Evolutionary conservation across 495 filamentous ascomycete genomes (phyloP), one percentile per base, ranked within the genome.

Genomic region (Aspergillus nidulans): DNA sequence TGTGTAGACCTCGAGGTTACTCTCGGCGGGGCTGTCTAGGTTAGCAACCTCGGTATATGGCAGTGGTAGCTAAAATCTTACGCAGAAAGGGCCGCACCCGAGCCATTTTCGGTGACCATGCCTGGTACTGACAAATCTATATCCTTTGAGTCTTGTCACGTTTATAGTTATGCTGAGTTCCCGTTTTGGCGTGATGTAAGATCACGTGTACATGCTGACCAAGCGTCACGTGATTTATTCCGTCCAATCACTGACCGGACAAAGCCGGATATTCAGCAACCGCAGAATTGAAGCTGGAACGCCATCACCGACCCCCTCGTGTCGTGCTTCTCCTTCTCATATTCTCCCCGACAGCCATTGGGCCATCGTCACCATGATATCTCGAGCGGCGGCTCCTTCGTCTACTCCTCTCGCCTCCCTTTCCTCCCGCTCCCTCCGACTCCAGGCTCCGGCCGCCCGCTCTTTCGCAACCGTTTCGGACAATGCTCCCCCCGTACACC

Each of bases 401-500:
- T 61, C 73, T 62, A 68, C 72, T 57, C 63, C 80, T 63, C 70
- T 85, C 63, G 73, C 77, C 61, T 58, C 73, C 56, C 68, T 83
- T 64, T 77, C 81, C 54, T 73, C 81, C 65, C 80, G 80, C 60
- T 73, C 81, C 58, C 75, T 83, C 51, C 78, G 83, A 46, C 68
- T 70, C 55, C 70, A 76, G 65, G 69, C 61, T 53, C 70, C 73
- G 63, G 82, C 85, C 69, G 71, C 64, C 65, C 81, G 85, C 67
- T 78, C 77, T 53, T 86, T 97, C 72, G 94, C 94, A 62, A 95
- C 91, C 38, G 92, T 95, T 63, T 86, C 91, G 72, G 92, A 98
- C 74, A 81, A 76, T 54, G 77, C 85, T 53, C 80, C 79, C 53
- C 89, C 87, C 66, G 84, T 85, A 61, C 85, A 78, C 57, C 76